Evolutionary conservation across 202 grass and related monocot genomes (phyloP), one percentile per base, ranked within the genome.

Genomic region (Thinopyrum obtusiflorum): DNA sequence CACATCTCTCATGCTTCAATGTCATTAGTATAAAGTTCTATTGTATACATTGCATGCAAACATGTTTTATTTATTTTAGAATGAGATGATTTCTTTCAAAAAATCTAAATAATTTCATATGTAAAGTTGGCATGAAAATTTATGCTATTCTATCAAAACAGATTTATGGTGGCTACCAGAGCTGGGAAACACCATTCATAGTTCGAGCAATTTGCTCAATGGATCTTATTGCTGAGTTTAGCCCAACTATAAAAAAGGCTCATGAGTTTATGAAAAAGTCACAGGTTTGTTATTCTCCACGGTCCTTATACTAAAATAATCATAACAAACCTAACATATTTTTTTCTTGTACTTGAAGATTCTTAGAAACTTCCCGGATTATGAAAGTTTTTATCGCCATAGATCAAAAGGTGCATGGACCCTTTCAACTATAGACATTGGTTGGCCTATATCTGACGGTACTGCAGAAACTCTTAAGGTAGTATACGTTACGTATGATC

Each of bases 241-340:
- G 17, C 1, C 31, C 55, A 31, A 90, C 84, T 83, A 17, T 87
- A 17, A n/a, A 40, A 65, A 83, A 59, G 27, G 84, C 84, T 9
- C 84, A 90, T 21, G 74, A 90, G 23, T 90, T 86, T 20, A 35
- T 90, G 18, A 86, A 90, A 49, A 80, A 61, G 5, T 88, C 89
- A 61, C 89, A 91, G 82, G 89, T 91, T 72, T 18, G 1, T 61
- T 61, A 1, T 5, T 32, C 11, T 23, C 8, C 24, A 75, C n/a
- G n/a, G n/a, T n/a, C n/a, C n/a, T 53, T 24, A 29, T 47, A 11
- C 11, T 65, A 4, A 1, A 13, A 9, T 23, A 29, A 21, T 9
- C 17, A 7, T 7, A 29, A 18, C 17, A 46, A 29, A 28, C 3
- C 3, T 15, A 1, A 39, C 2, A 26, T 11, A 1, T 36, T 3